Conservation (phyloP, 192 early-diverging fungal species). For the Umbelopsis vinacea region DNA sequence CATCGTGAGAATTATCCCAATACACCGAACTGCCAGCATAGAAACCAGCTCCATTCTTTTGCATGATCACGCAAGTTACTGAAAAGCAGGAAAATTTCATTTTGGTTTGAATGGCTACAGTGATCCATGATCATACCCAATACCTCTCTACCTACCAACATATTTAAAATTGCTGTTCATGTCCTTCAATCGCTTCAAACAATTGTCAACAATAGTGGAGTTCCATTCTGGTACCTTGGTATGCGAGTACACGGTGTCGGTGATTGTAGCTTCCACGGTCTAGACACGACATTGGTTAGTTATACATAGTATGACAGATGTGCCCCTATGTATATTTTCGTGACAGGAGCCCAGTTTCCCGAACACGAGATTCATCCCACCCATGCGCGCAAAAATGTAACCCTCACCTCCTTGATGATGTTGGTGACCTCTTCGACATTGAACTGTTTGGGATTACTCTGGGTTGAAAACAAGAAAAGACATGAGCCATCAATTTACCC, state of each 20-base stretch:
- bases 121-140: neutral
- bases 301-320: neutral
- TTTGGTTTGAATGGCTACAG: neutral
- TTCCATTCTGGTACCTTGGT: constrained; percentile 80
- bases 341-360: no score
- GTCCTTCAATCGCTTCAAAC: constrained; percentile 65
- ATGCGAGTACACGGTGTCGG: constrained; percentile 74
- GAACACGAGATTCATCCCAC: no score
- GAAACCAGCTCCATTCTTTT: constrained; percentile 81
- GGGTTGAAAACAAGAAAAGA: neutral
- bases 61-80: constrained; percentile 83
- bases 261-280: constrained; percentile 67
- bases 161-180: constrained; percentile 82
- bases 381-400: no score
- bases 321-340: no score
- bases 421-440: constrained; percentile 34
- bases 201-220: constrained; percentile 67
- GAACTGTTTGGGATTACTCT: constrained; percentile 22
- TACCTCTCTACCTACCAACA: constrained; percentile 57
- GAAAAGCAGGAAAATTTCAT: neutral
- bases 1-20: constrained; percentile 78
- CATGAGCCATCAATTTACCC: no score
- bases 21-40: constrained; percentile 75
- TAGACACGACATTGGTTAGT: constrained; percentile 24
- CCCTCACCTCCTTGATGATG: constrained; percentile 39